Percentiles rank a stretch among this genome's conserved stretches.
These are phyloP conservation scores for Lachnellula hyalina DNA, from an alignment of 2,329 filamentous ascomycete genomes.

Conservation along the genomic window DNA sequence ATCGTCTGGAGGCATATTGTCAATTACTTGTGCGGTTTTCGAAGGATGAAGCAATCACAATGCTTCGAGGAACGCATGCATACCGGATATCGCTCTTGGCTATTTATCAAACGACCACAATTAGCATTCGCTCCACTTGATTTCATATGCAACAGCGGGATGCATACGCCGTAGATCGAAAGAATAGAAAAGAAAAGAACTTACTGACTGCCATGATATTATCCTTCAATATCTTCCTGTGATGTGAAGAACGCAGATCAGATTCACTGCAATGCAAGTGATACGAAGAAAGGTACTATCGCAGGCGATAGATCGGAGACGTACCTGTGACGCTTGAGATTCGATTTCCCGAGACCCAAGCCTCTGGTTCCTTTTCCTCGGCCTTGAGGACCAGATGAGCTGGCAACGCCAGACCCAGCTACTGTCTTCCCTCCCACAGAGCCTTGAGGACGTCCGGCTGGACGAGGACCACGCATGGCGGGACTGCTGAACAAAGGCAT, in stretches of 20 bases:
- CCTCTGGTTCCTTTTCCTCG: conserved; percentile 12
- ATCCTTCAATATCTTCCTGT: conserved; percentile 45
- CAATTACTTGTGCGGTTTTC: neutral
- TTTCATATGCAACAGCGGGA: neutral
- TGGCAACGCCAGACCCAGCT: neutral
- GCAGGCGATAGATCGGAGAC: neutral
- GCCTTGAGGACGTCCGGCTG: conserved; percentile 8
- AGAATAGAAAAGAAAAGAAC: conserved; percentile 22
- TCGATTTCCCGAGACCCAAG: conserved; percentile 3
- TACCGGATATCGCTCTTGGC: conserved; percentile 53
- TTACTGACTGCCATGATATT: conserved; percentile 47
- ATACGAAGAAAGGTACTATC: no score
- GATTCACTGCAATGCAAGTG: neutral
- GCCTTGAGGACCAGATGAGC: neutral
- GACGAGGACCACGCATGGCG: neutral
- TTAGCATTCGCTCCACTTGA: no score
- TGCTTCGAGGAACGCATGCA: conserved; percentile 18
- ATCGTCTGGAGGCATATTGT: conserved; percentile 39
- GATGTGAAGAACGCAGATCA: neutral
- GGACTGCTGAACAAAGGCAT: neutral
- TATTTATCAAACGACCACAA: conserved; percentile 18
- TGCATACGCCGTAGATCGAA: neutral
- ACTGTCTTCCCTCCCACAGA: neutral
- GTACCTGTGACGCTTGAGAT: conserved; percentile 6
- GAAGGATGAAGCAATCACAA: neutral